phyloP scores from a whole-genome alignment of 176 grass and related monocot genomes.

The Triticum monococcum region DNA sequence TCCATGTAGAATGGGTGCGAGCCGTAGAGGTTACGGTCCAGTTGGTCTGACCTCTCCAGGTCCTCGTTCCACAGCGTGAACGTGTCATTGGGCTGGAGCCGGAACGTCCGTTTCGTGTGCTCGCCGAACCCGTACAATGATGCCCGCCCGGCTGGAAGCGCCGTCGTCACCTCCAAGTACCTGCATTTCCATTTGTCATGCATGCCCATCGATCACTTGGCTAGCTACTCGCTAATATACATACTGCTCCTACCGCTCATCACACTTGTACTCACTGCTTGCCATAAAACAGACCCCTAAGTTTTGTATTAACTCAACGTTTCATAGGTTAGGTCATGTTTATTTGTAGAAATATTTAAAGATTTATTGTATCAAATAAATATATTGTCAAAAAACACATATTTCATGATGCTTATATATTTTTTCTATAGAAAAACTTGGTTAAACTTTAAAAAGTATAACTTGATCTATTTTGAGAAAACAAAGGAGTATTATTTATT shows the following conservation, averaged over 20 bases:
- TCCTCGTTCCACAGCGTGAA: slow-evolving; percentile 85
- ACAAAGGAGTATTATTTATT: background rate
- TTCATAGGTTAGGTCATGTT: no score
- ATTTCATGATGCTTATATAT: no score
- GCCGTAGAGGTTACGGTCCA: slow-evolving; percentile 73
- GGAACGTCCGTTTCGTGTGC: slow-evolving; percentile 78
- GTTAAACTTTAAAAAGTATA: no score
- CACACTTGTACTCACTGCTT: no score
- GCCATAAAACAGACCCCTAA: no score
- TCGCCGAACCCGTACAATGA: slow-evolving; percentile 84
- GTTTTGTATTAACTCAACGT: no score
- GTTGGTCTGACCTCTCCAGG: slow-evolving; percentile 22
- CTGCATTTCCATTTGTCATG: background rate
- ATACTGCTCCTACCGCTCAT: no score
- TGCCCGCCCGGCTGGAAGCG: slow-evolving; percentile 37
- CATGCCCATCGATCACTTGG: background rate
- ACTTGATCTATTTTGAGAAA: background rate
- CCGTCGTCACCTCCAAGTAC: slow-evolving; percentile 72
- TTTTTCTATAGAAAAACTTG: no score
- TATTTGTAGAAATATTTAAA: no score
- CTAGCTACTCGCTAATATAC: no score
- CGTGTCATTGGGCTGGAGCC: slow-evolving; percentile 53
- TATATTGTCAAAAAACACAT: no score
- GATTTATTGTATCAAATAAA: no score
- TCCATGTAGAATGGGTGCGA: slow-evolving; percentile 97